phyloP scores from a whole-genome alignment of 306 rosid genomes.

The Dryas octopetala region DNA sequence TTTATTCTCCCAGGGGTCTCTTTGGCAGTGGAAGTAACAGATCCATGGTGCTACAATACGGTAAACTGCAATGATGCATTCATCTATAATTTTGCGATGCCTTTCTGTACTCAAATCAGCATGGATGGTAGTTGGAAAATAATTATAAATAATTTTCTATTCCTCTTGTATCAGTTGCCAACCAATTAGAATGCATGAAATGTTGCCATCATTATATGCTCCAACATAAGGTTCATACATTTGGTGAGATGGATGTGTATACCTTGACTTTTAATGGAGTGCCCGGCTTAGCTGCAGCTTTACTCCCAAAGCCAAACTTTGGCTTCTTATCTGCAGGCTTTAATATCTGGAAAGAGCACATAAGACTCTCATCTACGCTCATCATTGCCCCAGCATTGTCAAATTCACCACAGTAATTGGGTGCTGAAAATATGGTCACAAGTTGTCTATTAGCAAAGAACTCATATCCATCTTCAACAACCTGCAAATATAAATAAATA shows the following conservation, averaged over 20 bases:
- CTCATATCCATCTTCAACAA: conserved; percentile 91
- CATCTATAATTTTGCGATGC: neutral
- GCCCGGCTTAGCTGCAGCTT: conserved; percentile 31
- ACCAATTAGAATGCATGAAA: neutral
- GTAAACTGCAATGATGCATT: neutral
- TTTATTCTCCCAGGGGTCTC: neutral
- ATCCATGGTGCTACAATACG: neutral
- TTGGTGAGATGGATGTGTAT: conserved; percentile 20
- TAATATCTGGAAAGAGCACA: conserved; percentile 78
- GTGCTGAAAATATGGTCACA: conserved; percentile 87
- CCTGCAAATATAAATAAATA: conserved; percentile 46
- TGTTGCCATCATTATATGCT: neutral
- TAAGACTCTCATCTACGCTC: conserved; percentile 68
- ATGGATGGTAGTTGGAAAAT: neutral
- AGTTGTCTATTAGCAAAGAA: conserved; percentile 77
- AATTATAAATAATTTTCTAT: neutral
- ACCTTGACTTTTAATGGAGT: conserved; percentile 53
- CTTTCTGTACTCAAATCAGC: neutral
- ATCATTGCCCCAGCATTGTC: conserved; percentile 93
- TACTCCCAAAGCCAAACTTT: conserved; percentile 52
- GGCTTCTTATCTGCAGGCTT: conserved; percentile 66
- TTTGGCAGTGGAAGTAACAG: neutral
- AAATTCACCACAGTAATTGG: conserved; percentile 91
- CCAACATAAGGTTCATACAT: neutral
- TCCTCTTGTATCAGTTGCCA: neutral